Evolutionary conservation across 495 filamentous ascomycete species (phyloP).

Genomic region (Aspergillus diversus): DNA sequence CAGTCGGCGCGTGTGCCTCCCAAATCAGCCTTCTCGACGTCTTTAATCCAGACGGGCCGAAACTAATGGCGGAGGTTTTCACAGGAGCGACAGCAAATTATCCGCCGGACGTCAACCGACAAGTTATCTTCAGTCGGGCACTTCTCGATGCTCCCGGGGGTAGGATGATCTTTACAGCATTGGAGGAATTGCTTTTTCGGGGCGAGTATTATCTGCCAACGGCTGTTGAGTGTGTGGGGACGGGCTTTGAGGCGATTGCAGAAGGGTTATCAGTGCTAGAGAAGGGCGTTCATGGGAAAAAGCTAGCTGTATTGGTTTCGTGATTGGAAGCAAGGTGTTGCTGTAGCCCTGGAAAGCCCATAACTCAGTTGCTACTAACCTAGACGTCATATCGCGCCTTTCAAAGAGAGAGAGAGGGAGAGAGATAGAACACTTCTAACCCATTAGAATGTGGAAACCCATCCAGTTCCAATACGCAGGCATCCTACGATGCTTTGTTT

Average conservation of each 20-base stretch:
- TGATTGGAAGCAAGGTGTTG: no score
- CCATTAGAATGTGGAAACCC: no score
- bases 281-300: not conserved
- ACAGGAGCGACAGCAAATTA: not conserved
- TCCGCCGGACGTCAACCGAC: not conserved
- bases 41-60: not conserved
- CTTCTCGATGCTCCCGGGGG: not conserved
- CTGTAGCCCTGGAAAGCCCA: no score
- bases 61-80: not conserved
- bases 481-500: no score
- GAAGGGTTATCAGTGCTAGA: not conserved
- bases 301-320: not conserved
- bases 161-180: not conserved
- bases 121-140: not conserved
- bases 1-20: not conserved
- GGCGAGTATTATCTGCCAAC: conserved; percentile 1
- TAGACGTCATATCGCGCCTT: not conserved
- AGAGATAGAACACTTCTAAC: no score
- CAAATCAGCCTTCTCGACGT: not conserved
- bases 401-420: not conserved
- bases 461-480: no score
- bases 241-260: conserved; percentile 1
- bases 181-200: not conserved
- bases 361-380: no score
- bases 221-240: not conserved